Evolutionary conservation across 2,329 filamentous ascomycete genomes (phyloP).

Genomic region (Colletotrichum karsti): DNA sequence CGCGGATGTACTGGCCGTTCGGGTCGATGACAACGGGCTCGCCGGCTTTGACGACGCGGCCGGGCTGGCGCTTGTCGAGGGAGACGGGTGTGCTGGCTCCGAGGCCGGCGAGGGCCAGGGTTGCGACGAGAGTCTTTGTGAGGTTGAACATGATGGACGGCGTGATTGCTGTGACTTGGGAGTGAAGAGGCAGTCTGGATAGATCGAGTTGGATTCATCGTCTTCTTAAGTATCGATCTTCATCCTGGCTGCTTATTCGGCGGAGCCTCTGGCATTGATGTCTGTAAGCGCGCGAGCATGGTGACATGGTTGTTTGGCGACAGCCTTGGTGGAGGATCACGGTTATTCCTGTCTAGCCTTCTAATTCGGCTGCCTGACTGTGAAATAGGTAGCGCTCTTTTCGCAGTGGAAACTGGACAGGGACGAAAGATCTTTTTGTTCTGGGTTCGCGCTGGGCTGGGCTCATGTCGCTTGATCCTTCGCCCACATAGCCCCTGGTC

Average conservation of each 20-base stretch:
- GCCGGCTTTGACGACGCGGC: conserved; percentile 22
- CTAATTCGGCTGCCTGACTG: background rate
- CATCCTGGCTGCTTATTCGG: background rate
- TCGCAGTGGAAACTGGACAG: background rate
- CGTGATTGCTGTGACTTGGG: background rate
- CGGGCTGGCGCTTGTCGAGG: conserved; percentile 3
- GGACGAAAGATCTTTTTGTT: background rate
- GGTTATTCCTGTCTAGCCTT: background rate
- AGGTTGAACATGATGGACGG: background rate
- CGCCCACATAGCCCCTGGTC: background rate
- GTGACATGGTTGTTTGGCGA: background rate
- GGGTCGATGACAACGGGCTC: conserved; percentile 35
- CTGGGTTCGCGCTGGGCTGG: background rate
- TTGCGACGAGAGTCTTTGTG: background rate
- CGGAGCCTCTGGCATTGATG: background rate
- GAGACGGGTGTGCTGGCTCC: conserved; percentile 2
- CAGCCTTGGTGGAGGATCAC: background rate
- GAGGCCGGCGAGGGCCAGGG: conserved; percentile 5
- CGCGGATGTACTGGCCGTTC: conserved; percentile 39
- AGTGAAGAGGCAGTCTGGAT: background rate
- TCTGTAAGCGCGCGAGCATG: background rate
- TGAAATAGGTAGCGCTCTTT: background rate
- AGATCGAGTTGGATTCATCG: background rate
- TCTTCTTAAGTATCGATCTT: background rate
- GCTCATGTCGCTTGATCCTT: background rate